phyloP scores from a whole-genome alignment of 495 filamentous ascomycete genomes.

The Ramalina peruviana region DNA sequence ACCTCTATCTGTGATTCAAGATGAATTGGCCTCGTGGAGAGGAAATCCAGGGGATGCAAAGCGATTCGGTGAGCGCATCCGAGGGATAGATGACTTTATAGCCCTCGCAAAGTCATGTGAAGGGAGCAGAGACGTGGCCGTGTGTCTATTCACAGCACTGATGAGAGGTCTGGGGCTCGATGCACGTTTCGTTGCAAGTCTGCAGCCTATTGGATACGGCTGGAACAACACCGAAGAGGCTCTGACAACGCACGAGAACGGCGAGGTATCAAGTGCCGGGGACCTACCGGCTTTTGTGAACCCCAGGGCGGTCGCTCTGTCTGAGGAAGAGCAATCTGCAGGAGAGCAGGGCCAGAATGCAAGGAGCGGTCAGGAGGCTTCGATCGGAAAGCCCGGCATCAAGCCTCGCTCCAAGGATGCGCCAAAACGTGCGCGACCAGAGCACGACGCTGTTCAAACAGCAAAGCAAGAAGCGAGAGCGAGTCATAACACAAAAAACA shows the following conservation, averaged over 20 bases:
- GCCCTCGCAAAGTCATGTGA: conserved; percentile 52
- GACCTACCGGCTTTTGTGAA: background rate
- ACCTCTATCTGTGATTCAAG: conserved; percentile 49
- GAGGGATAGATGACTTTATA: conserved; percentile 49
- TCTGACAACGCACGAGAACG: conserved; percentile 18
- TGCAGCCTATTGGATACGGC: conserved; percentile 83
- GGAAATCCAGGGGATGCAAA: conserved; percentile 47
- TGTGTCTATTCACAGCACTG: conserved; percentile 81
- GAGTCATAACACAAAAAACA: background rate
- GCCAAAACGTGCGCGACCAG: background rate
- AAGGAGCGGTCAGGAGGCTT: too few species aligned
- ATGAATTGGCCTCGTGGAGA: conserved; percentile 45
- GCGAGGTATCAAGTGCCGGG: conserved; percentile 12
- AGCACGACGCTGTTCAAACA: too few species aligned
- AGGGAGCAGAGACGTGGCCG: conserved; percentile 78
- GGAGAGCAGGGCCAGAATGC: too few species aligned
- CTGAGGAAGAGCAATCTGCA: too few species aligned
- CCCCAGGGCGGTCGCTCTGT: too few species aligned
- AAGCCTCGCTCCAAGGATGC: background rate
- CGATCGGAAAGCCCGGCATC: too few species aligned
- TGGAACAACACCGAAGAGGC: conserved; percentile 78
- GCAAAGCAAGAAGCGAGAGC: background rate
- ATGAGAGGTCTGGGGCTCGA: conserved; percentile 74
- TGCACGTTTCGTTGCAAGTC: conserved; percentile 61
- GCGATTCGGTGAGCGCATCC: conserved; percentile 61